These are phyloP conservation scores for Diplotaxis tenuifolia DNA, from an alignment of 345 rosid genomes.

Conservation along the genomic window DNA sequence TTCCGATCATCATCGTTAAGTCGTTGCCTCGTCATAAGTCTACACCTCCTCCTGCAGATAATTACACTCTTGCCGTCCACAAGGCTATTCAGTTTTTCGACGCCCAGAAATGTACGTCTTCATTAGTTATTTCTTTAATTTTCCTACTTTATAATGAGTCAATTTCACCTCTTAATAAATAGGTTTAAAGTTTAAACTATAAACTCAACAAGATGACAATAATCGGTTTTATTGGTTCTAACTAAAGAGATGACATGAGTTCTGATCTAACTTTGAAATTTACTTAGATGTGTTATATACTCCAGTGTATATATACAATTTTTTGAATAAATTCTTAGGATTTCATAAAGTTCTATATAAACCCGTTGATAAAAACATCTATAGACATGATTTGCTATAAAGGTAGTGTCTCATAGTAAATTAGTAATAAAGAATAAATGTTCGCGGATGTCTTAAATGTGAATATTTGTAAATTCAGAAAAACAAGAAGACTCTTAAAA, in stretches of 20 bases:
- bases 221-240: neutral
- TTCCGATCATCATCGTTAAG: constrained; percentile 63
- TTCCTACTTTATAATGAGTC: neutral
- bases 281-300: neutral
- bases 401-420: no score
- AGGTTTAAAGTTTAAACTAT: neutral
- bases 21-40: constrained; percentile 56
- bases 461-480: neutral
- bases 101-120: constrained; percentile 80
- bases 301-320: neutral
- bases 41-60: constrained; percentile 57
- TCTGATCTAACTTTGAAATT: neutral
- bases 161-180: neutral
- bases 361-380: neutral
- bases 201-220: neutral
- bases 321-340: neutral
- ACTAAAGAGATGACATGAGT: neutral
- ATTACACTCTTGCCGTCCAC: constrained; percentile 72
- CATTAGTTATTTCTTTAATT: neutral
- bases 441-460: neutral
- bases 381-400: no score
- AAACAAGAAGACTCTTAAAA: neutral
- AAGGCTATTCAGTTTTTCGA: constrained; percentile 85
- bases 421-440: neutral
- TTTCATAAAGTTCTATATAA: neutral